Percentiles rank a stretch among this genome's conserved stretches.
phyloP scores from a whole-genome alignment of 169 alveolate species.

The Theileria parva region DNA sequence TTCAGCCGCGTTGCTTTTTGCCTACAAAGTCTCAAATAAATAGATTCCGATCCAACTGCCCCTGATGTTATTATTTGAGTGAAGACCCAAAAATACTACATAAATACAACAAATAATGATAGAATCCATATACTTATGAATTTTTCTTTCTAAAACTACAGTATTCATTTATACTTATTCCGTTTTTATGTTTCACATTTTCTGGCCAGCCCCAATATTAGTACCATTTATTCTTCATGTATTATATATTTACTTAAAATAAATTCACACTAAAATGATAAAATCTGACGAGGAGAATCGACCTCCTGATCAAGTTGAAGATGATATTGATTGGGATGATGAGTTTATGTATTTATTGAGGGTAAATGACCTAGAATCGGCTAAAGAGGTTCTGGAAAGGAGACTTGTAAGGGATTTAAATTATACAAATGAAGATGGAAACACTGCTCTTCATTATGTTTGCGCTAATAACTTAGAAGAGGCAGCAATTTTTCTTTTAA shows the following conservation, averaged over 20 bases:
- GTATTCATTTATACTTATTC: background rate
- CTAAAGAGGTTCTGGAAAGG: conserved; percentile 39
- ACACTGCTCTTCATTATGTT: conserved; percentile 70
- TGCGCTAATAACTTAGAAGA: conserved; percentile 73
- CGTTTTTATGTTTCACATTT: background rate
- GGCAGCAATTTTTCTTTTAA: conserved; percentile 62
- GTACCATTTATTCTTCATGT: background rate
- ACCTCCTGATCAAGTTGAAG: background rate
- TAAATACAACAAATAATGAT: background rate
- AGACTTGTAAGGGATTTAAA: conserved; percentile 36
- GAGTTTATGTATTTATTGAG: conserved; percentile 58
- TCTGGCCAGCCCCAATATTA: background rate
- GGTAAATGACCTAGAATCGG: conserved; percentile 43
- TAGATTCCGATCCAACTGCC: background rate
- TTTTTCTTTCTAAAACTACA: background rate
- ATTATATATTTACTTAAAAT: too few relatives aligned
- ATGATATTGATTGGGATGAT: conserved; percentile 28
- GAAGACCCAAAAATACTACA: background rate
- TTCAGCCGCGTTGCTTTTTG: background rate
- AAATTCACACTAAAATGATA: background rate
- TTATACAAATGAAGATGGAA: conserved; percentile 56
- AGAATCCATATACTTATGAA: background rate
- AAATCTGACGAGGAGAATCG: background rate
- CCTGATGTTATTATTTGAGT: background rate
- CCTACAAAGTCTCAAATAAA: background rate